Percentiles rank a stretch among this genome's conserved stretches.
Evolutionary conservation across 1,284 basidiomycete genomes (phyloP).

Genomic region (Ustilago tritici): DNA sequence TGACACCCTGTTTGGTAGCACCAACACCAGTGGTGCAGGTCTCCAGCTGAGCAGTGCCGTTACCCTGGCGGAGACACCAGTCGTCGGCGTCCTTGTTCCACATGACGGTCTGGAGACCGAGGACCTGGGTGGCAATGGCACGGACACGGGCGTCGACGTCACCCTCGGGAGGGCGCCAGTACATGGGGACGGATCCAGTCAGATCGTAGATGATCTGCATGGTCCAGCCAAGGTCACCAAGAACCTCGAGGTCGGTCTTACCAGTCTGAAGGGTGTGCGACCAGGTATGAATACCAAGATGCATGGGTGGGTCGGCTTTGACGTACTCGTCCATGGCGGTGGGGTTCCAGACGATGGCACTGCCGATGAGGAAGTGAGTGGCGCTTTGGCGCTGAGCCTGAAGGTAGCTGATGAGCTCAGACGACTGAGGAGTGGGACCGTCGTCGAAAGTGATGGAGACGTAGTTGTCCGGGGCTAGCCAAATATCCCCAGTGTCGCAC

Average conservation of each 20-base stretch:
- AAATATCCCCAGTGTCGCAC: constrained; percentile 61
- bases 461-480: constrained; percentile 55
- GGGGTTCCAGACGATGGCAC: constrained; percentile 76
- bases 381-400: constrained; percentile 73
- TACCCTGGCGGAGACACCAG: constrained; percentile 62
- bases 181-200: constrained; percentile 73
- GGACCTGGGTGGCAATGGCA: constrained; percentile 61
- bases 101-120: constrained; percentile 63
- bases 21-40: constrained; percentile 50
- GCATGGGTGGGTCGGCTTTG: constrained; percentile 73
- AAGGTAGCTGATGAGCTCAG: constrained; percentile 75
- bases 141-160: constrained; percentile 65
- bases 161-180: constrained; percentile 64
- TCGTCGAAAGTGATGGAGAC: constrained; percentile 74
- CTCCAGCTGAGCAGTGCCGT: constrained; percentile 54
- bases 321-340: constrained; percentile 73
- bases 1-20: constrained; percentile 40
- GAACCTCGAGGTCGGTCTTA: constrained; percentile 76
- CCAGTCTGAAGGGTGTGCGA: constrained; percentile 76
- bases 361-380: constrained; percentile 86
- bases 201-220: constrained; percentile 84
- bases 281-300: constrained; percentile 75
- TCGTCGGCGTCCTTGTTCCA: constrained; percentile 65
- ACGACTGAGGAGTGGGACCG: constrained; percentile 75
- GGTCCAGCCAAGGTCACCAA: constrained; percentile 86